Conservation (phyloP, 768 basidiomycete species). For the Pleurotus tuoliensis region DNA sequence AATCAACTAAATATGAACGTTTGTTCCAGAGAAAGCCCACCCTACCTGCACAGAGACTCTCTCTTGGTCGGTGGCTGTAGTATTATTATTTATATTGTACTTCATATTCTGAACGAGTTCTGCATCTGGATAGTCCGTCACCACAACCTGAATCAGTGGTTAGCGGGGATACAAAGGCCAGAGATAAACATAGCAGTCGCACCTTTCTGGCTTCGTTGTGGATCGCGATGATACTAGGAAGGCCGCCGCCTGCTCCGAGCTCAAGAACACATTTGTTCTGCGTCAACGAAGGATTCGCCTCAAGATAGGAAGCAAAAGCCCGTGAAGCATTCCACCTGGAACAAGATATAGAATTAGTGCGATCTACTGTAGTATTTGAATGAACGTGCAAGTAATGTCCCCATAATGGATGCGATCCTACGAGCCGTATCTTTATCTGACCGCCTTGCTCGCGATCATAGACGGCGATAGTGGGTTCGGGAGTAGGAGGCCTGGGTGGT, state of each 20-base stretch:
- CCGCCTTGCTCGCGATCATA: constrained; percentile 41
- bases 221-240: constrained; percentile 76
- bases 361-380: not conserved
- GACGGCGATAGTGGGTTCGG: constrained; percentile 49
- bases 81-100: constrained; percentile 63
- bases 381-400: constrained; percentile 66
- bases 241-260: constrained; percentile 89
- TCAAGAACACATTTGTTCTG: constrained; percentile 60
- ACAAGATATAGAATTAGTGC: not conserved
- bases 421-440: constrained; percentile 56
- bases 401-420: constrained; percentile 81
- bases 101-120: constrained; percentile 71
- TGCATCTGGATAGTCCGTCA: constrained; percentile 92
- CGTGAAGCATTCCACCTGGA: constrained; percentile 79
- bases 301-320: constrained; percentile 67
- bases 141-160: constrained; percentile 51
- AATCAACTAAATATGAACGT: not conserved
- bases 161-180: not conserved
- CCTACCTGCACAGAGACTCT: constrained; percentile 21
- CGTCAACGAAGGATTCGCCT: constrained; percentile 46
- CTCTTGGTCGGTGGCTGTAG: constrained; percentile 29
- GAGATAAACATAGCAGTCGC: not conserved
- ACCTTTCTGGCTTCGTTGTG: constrained; percentile 71
- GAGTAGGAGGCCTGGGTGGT: constrained; percentile 62
- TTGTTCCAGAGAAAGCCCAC: no score